Percentiles rank a stretch among this genome's conserved stretches.
Evolutionary conservation across 768 basidiomycete genomes (phyloP).

Genomic region (Hygrocybe punicea): DNA sequence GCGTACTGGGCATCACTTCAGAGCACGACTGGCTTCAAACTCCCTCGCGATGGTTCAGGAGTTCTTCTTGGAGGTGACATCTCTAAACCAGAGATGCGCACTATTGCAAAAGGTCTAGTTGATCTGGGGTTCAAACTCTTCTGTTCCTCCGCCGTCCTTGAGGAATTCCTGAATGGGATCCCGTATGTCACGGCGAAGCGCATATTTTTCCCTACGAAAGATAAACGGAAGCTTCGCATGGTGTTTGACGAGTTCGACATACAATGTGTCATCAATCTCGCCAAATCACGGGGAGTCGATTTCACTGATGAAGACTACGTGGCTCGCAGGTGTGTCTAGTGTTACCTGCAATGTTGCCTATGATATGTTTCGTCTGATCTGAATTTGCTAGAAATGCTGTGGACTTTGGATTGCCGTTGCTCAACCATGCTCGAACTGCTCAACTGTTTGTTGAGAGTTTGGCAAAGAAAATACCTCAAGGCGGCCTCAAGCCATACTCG

Average conservation of each 20-base stretch:
- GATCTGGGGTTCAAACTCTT: slow-evolving; percentile 95
- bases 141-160: slow-evolving; percentile 76
- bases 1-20: slow-evolving; percentile 95
- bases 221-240: slow-evolving; percentile 91
- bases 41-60: slow-evolving; percentile 79
- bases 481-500: slow-evolving; percentile 71
- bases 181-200: slow-evolving; percentile 78
- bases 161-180: slow-evolving; percentile 74
- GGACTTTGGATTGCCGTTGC: slow-evolving; percentile 88
- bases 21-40: slow-evolving; percentile 93
- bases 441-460: slow-evolving; percentile 88
- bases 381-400: slow-evolving; percentile 71
- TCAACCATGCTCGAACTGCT: slow-evolving; percentile 89
- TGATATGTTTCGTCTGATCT: slow-evolving; percentile 5
- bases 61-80: slow-evolving; percentile 92
- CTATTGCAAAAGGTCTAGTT: slow-evolving; percentile 73
- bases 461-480: slow-evolving; percentile 76
- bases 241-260: slow-evolving; percentile 95
- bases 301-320: slow-evolving; percentile 94
- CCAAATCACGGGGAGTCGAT: slow-evolving; percentile 69
- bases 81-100: slow-evolving; percentile 78
- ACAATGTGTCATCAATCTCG: slow-evolving; percentile 90
- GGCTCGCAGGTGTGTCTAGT: slow-evolving; percentile 73
- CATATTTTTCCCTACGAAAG: slow-evolving; percentile 94
- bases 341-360: not conserved